Evolutionary conservation across 331 rosid genomes (phyloP).

Genomic region (Quercus tomentella): DNA sequence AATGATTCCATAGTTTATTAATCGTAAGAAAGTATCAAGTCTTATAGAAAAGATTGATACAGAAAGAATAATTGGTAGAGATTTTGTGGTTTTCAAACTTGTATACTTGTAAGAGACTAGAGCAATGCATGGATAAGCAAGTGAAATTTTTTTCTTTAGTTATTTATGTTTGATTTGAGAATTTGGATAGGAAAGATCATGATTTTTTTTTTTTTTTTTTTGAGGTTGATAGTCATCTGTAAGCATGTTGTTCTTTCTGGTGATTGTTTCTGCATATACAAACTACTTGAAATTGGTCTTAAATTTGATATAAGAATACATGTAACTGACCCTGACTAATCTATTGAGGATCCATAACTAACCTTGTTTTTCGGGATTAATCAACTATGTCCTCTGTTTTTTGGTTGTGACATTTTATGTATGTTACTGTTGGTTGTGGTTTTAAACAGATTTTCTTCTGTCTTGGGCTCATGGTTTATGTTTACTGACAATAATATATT

Average conservation of each 20-base stretch:
- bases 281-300: not conserved
- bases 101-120: not conserved
- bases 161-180: not conserved
- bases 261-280: not conserved
- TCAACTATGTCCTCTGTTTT: not conserved
- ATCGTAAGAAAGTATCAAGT: not conserved
- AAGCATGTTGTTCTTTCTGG: not conserved
- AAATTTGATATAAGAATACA: too few relatives aligned
- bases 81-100: not conserved
- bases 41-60: not conserved
- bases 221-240: not conserved
- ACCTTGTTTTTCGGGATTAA: not conserved
- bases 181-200: not conserved
- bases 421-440: not conserved
- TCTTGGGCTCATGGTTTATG: not conserved
- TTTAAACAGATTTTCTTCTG: not conserved
- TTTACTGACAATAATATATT: not conserved
- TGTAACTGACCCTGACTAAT: too few relatives aligned
- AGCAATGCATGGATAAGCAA: not conserved
- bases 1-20: not conserved
- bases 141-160: not conserved
- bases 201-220: not conserved
- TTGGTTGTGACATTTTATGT: not conserved
- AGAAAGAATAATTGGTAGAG: not conserved
- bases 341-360: too few relatives aligned